These are phyloP conservation scores for Saccharomycopsis olivae DNA, from an alignment of 805 yeast species.

Conservation along the genomic window DNA sequence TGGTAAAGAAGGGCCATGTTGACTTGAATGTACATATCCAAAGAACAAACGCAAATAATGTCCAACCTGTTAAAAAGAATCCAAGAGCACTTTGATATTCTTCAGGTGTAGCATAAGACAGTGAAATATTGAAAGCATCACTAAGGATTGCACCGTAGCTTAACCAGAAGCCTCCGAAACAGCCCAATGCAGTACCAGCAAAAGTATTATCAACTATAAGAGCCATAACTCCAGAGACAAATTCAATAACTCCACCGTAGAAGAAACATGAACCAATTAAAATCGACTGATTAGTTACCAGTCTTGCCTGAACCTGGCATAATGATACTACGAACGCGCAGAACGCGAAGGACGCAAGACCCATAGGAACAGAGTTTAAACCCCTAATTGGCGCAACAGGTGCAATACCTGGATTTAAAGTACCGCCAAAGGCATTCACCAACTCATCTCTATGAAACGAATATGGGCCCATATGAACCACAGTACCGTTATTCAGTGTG, in stretches of 20 bases:
- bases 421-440: slow-evolving; percentile 50
- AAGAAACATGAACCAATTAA: slow-evolving; percentile 48
- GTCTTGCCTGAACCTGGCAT: slow-evolving; percentile 43
- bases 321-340: slow-evolving; percentile 52
- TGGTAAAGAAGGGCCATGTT: slow-evolving; percentile 49
- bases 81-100: slow-evolving; percentile 43
- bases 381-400: slow-evolving; percentile 26
- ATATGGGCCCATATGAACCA: slow-evolving; percentile 23
- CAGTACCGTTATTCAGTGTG: slow-evolving; percentile 14
- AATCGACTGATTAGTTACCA: slow-evolving; percentile 38
- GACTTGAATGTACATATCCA: slow-evolving; percentile 48
- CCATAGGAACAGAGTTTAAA: slow-evolving; percentile 60
- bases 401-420: slow-evolving; percentile 32
- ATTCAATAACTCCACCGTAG: slow-evolving; percentile 52
- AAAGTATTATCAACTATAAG: slow-evolving; percentile 52
- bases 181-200: slow-evolving; percentile 53
- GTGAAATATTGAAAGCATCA: slow-evolving; percentile 46
- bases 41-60: slow-evolving; percentile 46
- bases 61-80: slow-evolving; percentile 51
- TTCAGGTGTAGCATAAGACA: slow-evolving; percentile 34
- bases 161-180: slow-evolving; percentile 66
- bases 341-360: slow-evolving; percentile 48
- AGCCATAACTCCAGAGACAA: slow-evolving; percentile 58
- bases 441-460: slow-evolving; percentile 37
- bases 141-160: slow-evolving; percentile 49